Percentiles rank a stretch among this genome's conserved stretches.
These are phyloP conservation scores for Priceomyces castillae DNA, from an alignment of 805 yeast genomes.

Conservation along the genomic window DNA sequence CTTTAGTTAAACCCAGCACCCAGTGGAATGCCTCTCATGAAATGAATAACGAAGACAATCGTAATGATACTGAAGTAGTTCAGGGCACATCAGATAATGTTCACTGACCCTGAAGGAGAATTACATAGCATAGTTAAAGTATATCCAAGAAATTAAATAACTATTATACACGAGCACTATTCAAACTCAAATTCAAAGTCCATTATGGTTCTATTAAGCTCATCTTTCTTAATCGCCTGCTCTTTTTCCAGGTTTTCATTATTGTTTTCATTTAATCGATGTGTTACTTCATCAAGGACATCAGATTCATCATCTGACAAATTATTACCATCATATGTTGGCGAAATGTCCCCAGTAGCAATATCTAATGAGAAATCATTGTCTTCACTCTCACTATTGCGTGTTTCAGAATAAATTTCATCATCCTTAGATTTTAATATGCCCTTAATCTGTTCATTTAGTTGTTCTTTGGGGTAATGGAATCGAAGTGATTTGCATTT, in stretches of 20 bases:
- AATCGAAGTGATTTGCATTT: slow-evolving; percentile 25
- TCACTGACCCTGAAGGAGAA: not conserved
- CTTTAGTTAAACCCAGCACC: slow-evolving; percentile 1
- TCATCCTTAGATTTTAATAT: slow-evolving; percentile 7
- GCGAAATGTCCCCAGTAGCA: not conserved
- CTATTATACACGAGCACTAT: slow-evolving; percentile 2
- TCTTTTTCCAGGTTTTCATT: not conserved
- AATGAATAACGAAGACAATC: slow-evolving; percentile 1
- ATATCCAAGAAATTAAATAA: not conserved
- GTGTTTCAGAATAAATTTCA: not conserved
- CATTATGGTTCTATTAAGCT: not conserved
- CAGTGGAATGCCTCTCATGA: not conserved
- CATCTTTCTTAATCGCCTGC: not conserved
- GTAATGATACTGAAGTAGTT: not conserved
- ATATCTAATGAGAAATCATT: not conserved
- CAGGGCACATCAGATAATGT: not conserved
- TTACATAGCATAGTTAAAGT: not conserved
- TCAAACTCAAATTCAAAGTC: slow-evolving; percentile 9
- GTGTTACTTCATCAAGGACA: not conserved
- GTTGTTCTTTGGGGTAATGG: slow-evolving; percentile 21
- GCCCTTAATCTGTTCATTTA: slow-evolving; percentile 12
- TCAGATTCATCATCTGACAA: not conserved
- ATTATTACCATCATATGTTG: not conserved
- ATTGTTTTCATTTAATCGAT: not conserved
- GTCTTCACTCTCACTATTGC: slow-evolving; percentile 4